Evolutionary conservation across 169 alveolate species (phyloP).

Genomic region (Cryptosporidium felis): DNA sequence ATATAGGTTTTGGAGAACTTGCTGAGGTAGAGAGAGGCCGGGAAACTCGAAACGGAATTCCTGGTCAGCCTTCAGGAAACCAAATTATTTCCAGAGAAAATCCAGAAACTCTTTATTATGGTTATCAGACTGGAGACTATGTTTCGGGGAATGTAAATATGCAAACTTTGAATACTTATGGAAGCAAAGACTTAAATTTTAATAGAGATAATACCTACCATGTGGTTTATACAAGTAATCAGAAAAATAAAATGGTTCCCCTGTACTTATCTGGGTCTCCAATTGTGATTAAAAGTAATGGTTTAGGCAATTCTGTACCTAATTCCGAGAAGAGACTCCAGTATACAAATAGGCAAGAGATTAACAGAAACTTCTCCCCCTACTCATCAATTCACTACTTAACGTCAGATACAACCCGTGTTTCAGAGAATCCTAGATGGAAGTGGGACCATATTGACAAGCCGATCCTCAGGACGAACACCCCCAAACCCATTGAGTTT

Average conservation of each 20-base stretch:
- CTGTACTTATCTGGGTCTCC: slow-evolving; percentile 15
- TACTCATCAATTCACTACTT: slow-evolving; percentile 60
- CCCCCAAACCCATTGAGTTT: slow-evolving; percentile 16
- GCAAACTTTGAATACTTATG: background rate
- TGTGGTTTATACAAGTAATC: background rate
- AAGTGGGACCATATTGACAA: slow-evolving; percentile 53
- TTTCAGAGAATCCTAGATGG: slow-evolving; percentile 5
- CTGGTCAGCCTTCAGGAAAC: no score
- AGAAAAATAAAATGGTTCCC: slow-evolving; percentile 3
- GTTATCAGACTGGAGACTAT: no score
- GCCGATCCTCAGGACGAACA: slow-evolving; percentile 49
- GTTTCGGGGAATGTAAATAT: no score
- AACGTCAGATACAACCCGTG: background rate
- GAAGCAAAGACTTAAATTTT: background rate
- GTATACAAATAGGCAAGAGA: background rate
- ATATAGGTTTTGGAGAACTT: no score
- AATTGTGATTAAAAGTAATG: background rate
- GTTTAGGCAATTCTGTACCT: background rate
- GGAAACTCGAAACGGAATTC: no score
- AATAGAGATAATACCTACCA: background rate
- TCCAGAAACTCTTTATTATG: no score
- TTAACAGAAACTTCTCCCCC: slow-evolving; percentile 46
- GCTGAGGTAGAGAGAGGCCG: no score
- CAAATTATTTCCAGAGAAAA: no score
- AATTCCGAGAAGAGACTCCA: background rate